Evolutionary conservation across 2,329 filamentous ascomycete species (phyloP).

Genomic region (Pseudohalonectria lignicola): DNA sequence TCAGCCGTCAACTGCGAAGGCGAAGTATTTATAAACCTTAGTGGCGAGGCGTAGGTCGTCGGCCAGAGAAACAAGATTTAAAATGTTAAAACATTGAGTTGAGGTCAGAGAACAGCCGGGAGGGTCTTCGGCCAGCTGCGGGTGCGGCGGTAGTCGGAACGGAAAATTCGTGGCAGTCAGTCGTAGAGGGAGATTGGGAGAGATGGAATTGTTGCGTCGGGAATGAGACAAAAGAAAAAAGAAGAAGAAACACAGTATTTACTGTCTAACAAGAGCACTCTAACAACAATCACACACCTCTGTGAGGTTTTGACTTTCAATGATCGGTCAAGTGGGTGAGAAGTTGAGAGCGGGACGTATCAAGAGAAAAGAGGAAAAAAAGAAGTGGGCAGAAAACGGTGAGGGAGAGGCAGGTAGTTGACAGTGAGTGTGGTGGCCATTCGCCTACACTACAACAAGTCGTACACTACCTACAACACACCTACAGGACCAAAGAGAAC

Average conservation of each 20-base stretch:
- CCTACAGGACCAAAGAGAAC: background rate
- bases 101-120: background rate
- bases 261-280: background rate
- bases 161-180: too few species aligned
- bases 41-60: background rate
- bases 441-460: background rate
- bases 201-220: background rate
- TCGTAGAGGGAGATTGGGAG: background rate
- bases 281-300: background rate
- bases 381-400: constrained; percentile 1
- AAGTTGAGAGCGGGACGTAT: background rate
- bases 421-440: background rate
- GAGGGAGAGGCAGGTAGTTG: background rate
- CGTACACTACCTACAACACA: background rate
- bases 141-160: constrained; percentile 1
- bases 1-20: background rate
- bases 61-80: too few species aligned
- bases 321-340: background rate
- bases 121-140: background rate
- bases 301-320: background rate
- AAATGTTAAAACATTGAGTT: too few species aligned
- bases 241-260: background rate
- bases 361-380: background rate
- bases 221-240: background rate
- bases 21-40: background rate